Evolutionary conservation across 2,329 filamentous ascomycete species (phyloP).

Genomic region (Metarhizium sp.): DNA sequence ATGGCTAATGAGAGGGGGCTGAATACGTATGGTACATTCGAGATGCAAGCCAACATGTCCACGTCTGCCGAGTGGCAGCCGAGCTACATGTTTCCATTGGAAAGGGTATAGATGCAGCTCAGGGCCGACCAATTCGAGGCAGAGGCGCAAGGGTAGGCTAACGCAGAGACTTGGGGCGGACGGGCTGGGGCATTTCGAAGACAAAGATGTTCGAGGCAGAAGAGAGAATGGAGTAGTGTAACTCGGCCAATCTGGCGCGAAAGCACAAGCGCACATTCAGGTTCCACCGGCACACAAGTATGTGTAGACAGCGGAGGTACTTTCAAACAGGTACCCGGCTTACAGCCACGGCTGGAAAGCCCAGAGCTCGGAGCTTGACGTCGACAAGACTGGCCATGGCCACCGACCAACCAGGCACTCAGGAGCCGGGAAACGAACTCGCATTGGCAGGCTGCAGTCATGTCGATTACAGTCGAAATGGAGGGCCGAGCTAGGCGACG

Average conservation of each 20-base stretch:
- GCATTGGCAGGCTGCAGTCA: not conserved
- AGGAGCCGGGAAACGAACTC: not conserved
- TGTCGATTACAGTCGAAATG: not conserved
- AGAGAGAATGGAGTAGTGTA: not conserved
- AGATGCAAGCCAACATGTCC: conserved; percentile 1
- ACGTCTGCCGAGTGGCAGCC: not conserved
- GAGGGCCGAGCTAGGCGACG: not conserved
- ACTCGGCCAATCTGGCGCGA: not conserved
- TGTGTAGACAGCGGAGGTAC: too few relatives aligned
- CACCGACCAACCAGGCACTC: not conserved
- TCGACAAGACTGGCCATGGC: not conserved
- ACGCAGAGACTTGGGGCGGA: not conserved
- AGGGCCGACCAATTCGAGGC: not conserved
- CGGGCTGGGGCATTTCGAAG: not conserved
- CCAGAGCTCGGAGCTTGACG: not conserved
- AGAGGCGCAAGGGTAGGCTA: not conserved
- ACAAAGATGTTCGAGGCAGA: not conserved
- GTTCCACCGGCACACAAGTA: not conserved
- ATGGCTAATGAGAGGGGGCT: not conserved
- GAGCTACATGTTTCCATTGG: not conserved
- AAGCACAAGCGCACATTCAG: not conserved
- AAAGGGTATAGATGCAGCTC: not conserved
- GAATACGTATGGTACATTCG: conserved; percentile 1
- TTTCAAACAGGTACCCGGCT: not conserved
- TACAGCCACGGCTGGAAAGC: not conserved